Evolutionary conservation across 1,139 yeast genomes (phyloP), one percentile per base, ranked within the genome.

Genomic region (Blastobotrys buckinghamii): DNA sequence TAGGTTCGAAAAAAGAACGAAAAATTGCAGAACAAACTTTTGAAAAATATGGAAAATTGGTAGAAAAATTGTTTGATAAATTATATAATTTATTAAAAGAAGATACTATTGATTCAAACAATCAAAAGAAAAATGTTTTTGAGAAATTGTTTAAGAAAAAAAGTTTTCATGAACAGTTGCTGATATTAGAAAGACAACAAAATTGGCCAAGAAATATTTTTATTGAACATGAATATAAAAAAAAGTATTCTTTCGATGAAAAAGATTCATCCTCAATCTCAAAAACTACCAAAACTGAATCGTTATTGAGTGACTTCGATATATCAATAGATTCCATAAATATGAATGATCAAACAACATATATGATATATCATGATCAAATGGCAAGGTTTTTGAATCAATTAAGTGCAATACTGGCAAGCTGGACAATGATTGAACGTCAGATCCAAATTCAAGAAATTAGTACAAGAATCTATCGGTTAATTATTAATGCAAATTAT

Each of bases 401-500:
- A 4, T n/a, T 44, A 5, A 16, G 41, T 12, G 42, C 19, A 6
- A 26, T 22, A 3, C 13, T 44, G 12, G 41, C 47, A 7, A 13
- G 32, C 10, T 27, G 19, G 42, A 22, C 20, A 6, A 15, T 44
- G 24, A 22, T 44, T 12, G 47, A 44, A 19, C 35, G 30, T 3
- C 36, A 44, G 13, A 44, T 44, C 3, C 42, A 37, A 13, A 15
- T 38, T 6, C 35, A 19, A 10, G 36, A 44, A 27, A 4, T 44
- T 13, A 17, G 30, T 13, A 29, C 42, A n/a, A 26, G 47, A n/a
- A 22, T 35, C 5, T 44, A 27, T 22, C 41, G 47, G n/a, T 36
- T 44, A 12, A 13, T 36, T 9, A 17, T 22, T 8, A 15, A 27
- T 19, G 47, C 47, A 5, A 13, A 44, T 12, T 13, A 26, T 17